These are phyloP conservation scores for Crucibulum parvulum DNA, from an alignment of 1,284 basidiomycete genomes.

Conservation along the genomic window DNA sequence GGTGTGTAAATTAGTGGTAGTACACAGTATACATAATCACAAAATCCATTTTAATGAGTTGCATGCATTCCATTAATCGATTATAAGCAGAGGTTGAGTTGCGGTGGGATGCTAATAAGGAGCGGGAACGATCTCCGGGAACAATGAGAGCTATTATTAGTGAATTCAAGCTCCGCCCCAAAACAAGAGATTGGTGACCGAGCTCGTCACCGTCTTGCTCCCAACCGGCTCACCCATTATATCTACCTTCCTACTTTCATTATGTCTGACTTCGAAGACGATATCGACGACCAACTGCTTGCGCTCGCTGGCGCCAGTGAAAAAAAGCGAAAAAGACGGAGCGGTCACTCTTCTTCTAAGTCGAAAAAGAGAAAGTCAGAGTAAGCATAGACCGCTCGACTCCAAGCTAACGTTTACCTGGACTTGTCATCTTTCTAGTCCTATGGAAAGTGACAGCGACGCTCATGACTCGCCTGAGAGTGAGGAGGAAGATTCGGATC, in stretches of 20 bases:
- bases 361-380: constrained; percentile 51
- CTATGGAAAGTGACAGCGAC: constrained; percentile 44
- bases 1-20: no score
- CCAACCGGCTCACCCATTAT: no score
- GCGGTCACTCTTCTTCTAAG: constrained; percentile 30
- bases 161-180: no score
- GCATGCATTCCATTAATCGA: no score
- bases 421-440: constrained; percentile 14
- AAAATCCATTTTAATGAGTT: no score
- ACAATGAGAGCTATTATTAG: no score
- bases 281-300: constrained; percentile 55
- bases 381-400: constrained; percentile 33
- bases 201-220: no score
- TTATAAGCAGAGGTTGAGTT: no score
- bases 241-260: constrained; percentile 6
- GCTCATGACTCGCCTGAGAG: constrained; percentile 63
- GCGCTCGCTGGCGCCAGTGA: constrained; percentile 49
- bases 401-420: constrained; percentile 6
- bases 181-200: no score
- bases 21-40: no score
- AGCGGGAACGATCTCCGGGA: no score
- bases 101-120: no score
- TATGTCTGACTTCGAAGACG: constrained; percentile 74
- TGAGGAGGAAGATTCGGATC: constrained; percentile 67
- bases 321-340: constrained; percentile 45